Percentiles rank a stretch among this genome's conserved stretches.
phyloP scores from a whole-genome alignment of 2,329 filamentous ascomycete species.

The Camptophora hylomeconis region DNA sequence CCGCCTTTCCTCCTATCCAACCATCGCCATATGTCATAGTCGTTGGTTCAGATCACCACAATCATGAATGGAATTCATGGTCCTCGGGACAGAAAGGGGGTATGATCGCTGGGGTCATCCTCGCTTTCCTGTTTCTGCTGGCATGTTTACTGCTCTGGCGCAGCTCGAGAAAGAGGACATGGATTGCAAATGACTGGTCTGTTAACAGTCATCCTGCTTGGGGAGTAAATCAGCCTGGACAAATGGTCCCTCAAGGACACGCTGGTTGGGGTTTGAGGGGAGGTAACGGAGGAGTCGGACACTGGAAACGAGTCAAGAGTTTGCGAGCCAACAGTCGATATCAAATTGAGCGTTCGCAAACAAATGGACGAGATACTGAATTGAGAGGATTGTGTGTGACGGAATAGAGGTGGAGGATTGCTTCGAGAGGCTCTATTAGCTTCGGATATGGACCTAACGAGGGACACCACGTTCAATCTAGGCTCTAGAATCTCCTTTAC shows the following conservation, averaged over 20 bases:
- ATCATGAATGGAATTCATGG: constrained; percentile 19
- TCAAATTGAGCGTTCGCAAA: too few relatives aligned
- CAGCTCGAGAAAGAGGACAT: constrained; percentile 10
- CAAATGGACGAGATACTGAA: too few relatives aligned
- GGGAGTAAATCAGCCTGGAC: too few relatives aligned
- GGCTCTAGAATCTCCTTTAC: too few relatives aligned
- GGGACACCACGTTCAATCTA: too few relatives aligned
- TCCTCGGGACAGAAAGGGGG: constrained; percentile 18
- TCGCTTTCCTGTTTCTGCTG: constrained; percentile 16
- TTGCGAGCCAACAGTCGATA: too few relatives aligned
- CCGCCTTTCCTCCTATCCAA: not conserved
- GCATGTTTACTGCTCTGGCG: constrained; percentile 11
- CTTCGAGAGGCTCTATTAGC: too few relatives aligned
- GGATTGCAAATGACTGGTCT: constrained; percentile 13
- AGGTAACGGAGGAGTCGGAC: not conserved
- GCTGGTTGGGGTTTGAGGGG: constrained; percentile 3
- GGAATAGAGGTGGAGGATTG: too few relatives aligned
- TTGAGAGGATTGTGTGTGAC: too few relatives aligned
- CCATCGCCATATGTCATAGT: constrained; percentile 4
- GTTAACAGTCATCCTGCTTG: not conserved
- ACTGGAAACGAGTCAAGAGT: not conserved
- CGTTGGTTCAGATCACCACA: constrained; percentile 6
- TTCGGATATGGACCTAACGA: too few relatives aligned
- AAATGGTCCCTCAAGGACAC: too few relatives aligned
- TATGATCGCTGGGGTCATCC: constrained; percentile 18